Evolutionary conservation across 345 rosid genomes (phyloP).

Genomic region (Conringia planisiliqua): DNA sequence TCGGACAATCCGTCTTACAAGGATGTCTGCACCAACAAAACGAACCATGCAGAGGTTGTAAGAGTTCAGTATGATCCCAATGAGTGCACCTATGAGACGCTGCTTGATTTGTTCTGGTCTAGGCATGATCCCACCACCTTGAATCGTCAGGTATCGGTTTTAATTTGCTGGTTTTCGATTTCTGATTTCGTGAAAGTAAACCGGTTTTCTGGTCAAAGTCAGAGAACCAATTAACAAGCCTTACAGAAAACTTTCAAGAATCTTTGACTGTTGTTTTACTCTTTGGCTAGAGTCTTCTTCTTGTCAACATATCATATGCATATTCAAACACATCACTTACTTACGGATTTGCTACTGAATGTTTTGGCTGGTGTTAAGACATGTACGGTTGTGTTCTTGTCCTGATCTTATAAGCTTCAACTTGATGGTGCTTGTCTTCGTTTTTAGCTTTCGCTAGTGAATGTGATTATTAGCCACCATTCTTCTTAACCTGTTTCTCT

Average conservation of each 20-base stretch:
- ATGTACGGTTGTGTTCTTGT: not conserved
- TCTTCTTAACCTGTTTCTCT: not conserved
- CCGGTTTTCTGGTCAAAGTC: not conserved
- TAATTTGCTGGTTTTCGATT: slow-evolving; percentile 26
- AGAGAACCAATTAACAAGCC: not conserved
- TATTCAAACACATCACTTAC: not conserved
- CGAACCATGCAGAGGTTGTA: slow-evolving; percentile 73
- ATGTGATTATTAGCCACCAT: too few species aligned
- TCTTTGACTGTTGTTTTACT: not conserved
- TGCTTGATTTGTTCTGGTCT: slow-evolving; percentile 82
- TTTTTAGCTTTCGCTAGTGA: too few species aligned
- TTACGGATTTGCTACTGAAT: not conserved
- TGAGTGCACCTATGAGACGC: slow-evolving; percentile 56
- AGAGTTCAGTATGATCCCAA: slow-evolving; percentile 92
- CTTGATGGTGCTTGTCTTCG: too few species aligned
- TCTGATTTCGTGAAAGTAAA: not conserved
- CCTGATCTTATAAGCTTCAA: not conserved
- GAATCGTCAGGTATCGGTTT: slow-evolving; percentile 69
- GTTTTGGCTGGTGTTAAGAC: not conserved
- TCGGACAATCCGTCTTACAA: slow-evolving; percentile 65
- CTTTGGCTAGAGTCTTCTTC: not conserved
- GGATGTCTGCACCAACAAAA: slow-evolving; percentile 69
- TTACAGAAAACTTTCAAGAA: not conserved
- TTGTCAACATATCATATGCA: not conserved
- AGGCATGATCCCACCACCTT: slow-evolving; percentile 83